Conservation (phyloP, 305 asterid species). For the Solanum hybrid region DNA sequence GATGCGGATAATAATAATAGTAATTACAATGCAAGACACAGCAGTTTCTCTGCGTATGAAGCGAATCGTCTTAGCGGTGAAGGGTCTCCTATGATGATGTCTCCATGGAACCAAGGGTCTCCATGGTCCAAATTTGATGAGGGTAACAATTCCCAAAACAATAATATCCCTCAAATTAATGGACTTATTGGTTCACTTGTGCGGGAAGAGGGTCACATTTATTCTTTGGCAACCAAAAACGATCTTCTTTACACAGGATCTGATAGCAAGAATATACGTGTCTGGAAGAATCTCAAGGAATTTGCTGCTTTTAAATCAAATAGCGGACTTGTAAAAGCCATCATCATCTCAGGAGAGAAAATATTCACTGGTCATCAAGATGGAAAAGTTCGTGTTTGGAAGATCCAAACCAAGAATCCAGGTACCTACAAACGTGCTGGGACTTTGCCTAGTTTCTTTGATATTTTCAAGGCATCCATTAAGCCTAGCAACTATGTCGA, state of each 20-base stretch:
- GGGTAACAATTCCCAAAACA: background rate
- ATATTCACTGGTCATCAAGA: conserved; percentile 66
- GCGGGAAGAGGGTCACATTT: conserved; percentile 53
- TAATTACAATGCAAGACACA: conserved; percentile 18
- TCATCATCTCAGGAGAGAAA: conserved; percentile 31
- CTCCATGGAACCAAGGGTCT: conserved; percentile 47
- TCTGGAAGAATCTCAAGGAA: conserved; percentile 42
- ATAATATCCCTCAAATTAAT: conserved; percentile 9
- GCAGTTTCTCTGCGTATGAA: conserved; percentile 32
- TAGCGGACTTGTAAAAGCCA: conserved; percentile 63
- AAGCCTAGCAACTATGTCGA: conserved; percentile 40
- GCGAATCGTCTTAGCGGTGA: conserved; percentile 34
- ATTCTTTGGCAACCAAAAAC: conserved; percentile 36
- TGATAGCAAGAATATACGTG: conserved; percentile 56
- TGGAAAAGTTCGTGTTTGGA: conserved; percentile 58
- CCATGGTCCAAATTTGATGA: conserved; percentile 21
- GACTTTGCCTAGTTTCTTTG: conserved; percentile 44
- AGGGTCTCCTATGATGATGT: conserved; percentile 50
- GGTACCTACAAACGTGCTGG: conserved; percentile 37
- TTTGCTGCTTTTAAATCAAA: conserved; percentile 47
- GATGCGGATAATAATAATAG: conserved; percentile 20
- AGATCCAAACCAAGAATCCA: conserved; percentile 13
- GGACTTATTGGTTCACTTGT: conserved; percentile 44
- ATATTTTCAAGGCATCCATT: conserved; percentile 44
- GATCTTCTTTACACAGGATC: conserved; percentile 53